These are phyloP conservation scores for Dendryphion nanum DNA, from an alignment of 2,329 filamentous ascomycete species.

Conservation along the genomic window DNA sequence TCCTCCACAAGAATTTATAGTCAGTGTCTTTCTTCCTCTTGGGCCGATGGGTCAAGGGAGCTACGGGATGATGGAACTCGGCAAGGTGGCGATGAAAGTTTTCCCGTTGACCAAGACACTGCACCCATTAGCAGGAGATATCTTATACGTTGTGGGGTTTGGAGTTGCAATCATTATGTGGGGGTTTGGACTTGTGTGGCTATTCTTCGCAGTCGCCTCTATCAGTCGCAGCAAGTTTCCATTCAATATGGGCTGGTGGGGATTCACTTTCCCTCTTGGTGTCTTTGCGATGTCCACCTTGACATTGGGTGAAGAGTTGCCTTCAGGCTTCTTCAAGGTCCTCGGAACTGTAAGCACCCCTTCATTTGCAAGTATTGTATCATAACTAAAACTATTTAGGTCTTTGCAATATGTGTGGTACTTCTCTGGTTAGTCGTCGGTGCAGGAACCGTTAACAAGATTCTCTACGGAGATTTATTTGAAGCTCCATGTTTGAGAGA, in stretches of 20 bases:
- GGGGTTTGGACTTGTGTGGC: conserved; percentile 56
- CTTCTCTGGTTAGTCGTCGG: conserved; percentile 56
- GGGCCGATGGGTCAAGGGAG: conserved; percentile 67
- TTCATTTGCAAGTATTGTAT: too few species aligned
- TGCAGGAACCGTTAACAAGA: conserved; percentile 47
- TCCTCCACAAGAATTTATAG: conserved; percentile 64
- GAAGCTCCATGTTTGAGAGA: conserved; percentile 52
- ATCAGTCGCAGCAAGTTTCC: conserved; percentile 49
- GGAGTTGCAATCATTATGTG: conserved; percentile 52
- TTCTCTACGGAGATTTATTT: conserved; percentile 51
- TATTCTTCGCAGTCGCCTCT: conserved; percentile 52
- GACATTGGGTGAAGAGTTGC: conserved; percentile 50
- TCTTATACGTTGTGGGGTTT: conserved; percentile 60
- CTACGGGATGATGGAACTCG: conserved; percentile 56
- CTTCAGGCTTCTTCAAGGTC: conserved; percentile 55
- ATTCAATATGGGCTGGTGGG: conserved; percentile 64
- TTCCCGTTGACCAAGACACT: conserved; percentile 41
- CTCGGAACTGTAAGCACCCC: conserved; percentile 49
- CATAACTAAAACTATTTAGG: conserved; percentile 19
- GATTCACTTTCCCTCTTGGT: conserved; percentile 59
- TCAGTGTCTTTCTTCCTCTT: conserved; percentile 65
- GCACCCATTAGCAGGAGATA: conserved; percentile 45
- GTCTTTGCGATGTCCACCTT: conserved; percentile 42
- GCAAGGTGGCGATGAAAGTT: conserved; percentile 43
- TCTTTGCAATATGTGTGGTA: conserved; percentile 50